Evolutionary conservation across 2,329 filamentous ascomycete species (phyloP), one percentile per base, ranked within the genome.

Genomic region (Aspergillus cejpii): DNA sequence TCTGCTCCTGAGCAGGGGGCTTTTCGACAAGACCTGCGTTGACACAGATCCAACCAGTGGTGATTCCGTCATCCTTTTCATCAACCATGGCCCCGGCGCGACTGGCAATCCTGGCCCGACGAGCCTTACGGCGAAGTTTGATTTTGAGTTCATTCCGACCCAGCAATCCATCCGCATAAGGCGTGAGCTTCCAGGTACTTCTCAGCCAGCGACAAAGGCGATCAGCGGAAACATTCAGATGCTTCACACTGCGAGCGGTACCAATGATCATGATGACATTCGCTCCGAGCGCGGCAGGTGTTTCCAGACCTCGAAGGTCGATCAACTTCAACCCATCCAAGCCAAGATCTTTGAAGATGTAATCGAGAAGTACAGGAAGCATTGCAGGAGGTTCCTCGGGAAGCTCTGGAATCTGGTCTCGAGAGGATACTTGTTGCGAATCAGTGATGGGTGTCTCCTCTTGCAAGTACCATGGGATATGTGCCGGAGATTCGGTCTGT

Each of bases 31-130:
- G 79, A 3, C 87, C 87, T 7, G 92, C 78, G 62, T 95, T 94
- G 49, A 97, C 86, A 66, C 92, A 98, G 15, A 98, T 85, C 92
- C 92, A 98, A 7, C 89, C 90, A 1, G 91, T 96, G 10, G 85
- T 83, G 41, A 95, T 86, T 2, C 90, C 91, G 60, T 96, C 87
- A 56, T 95, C 90, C 8, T 79, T 79, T 5, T 79, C 73, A 29
- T 69, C 64, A 6, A 67, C 53, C 37, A 72, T 69, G 37, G 78
- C 75, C n/a, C 81, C 80, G 0, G 80, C 79, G 47, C 79, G 85
- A 11, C 86, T 88, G 54, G 94, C 72, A 49, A 96, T 73, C 64
- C 87, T 88, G 24, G 88, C 85, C 56, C 85, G 83, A 63, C 87
- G 87, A 6, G 85, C 82, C 63, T 90, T 84, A 33, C 92, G 77